Evolutionary conservation across 768 basidiomycete genomes (phyloP), one percentile per base, ranked within the genome.

Genomic region (Suillus weaverae): DNA sequence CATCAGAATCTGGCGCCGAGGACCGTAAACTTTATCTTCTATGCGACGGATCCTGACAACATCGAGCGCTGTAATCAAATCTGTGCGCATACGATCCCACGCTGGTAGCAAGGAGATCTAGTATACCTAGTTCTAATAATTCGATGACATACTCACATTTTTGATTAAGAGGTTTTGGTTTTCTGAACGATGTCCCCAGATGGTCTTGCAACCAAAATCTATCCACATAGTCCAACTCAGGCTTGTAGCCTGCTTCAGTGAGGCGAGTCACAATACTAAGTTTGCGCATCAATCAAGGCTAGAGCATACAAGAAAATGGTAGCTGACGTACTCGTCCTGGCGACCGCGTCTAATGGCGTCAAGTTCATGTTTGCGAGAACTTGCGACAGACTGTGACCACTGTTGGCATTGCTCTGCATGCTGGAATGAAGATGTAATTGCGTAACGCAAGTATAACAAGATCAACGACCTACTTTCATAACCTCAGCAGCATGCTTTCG

Each of bases 41-140:
- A 59, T 18, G 39, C 39, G 57, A 32, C 26, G 38, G 6, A 18
- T 4, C 26, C 57, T 59, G 26, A 59, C 39, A 20, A 30, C 0
- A 20, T 59, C 26, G 5, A 59, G 57, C 11, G 18, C 39, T 32
- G 26, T 20, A 2, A 41, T 41, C 20, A 59, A 41, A 32, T 30
- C 57, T 41, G 39, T 39, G 26, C 57, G 18, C 16, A 59, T 59
- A 32, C 57, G 57, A 59, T 59, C 57, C 57, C 57, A 59, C 20
- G 26, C 57, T 59, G 18, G 57, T 41, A 20, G 16, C 38, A 41
- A 59, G 39, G 26, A 30, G 18, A 41, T 59, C 26, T 26, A 26
- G 30, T 30, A 26, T 59, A 41, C 18, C 38, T 59, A 59, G 6
- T 35, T 59, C 26, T 32, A 41, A 59, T 18, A 13, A 59, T 59